Percentiles rank a stretch among this genome's conserved stretches.
phyloP scores from a whole-genome alignment of 1,139 yeast species.

The Yamadazyma aaseri region DNA sequence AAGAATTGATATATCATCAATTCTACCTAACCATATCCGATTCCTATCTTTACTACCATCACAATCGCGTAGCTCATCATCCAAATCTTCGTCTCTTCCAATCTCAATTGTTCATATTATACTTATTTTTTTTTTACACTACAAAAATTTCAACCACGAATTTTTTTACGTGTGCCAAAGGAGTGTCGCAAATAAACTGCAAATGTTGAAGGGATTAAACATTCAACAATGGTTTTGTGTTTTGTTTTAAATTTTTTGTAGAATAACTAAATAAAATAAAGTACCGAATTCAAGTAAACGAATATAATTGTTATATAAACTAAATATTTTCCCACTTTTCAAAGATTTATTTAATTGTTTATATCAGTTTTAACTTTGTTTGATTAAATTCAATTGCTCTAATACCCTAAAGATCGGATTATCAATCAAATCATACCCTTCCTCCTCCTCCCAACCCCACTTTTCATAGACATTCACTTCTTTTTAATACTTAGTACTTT shows the following conservation, averaged over 20 bases:
- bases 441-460: no score
- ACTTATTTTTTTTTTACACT: background rate
- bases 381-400: no score
- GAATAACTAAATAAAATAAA: background rate
- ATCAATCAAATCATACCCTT: no score
- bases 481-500: no score
- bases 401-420: no score
- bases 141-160: constrained; percentile 4
- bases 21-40: no score
- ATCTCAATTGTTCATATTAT: background rate
- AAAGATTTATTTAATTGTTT: no score
- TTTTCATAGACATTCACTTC: no score
- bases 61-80: no score
- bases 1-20: no score
- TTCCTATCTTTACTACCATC: no score
- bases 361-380: no score
- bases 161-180: constrained; percentile 3
- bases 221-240: background rate
- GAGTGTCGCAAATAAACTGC: constrained; percentile 2
- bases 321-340: background rate
- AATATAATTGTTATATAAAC: background rate
- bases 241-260: background rate
- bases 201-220: constrained; percentile 3
- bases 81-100: background rate
- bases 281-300: background rate